Percentiles rank a stretch among this genome's conserved stretches.
Evolutionary conservation across 1,284 basidiomycete species (phyloP).

Genomic region (Ustilago hordei): DNA sequence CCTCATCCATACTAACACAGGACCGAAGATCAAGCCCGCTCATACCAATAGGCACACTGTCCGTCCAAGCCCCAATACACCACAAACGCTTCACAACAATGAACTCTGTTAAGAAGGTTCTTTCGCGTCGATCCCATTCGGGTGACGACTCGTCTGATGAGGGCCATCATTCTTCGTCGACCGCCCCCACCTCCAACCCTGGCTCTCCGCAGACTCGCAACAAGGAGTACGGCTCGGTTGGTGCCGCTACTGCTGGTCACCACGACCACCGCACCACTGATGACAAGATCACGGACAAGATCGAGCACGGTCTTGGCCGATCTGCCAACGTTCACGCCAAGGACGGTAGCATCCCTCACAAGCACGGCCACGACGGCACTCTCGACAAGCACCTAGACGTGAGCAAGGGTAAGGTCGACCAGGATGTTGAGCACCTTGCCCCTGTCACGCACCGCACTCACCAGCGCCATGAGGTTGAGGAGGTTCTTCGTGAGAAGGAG

Average conservation of each 20-base stretch:
- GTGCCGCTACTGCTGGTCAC: slow-evolving; percentile 14
- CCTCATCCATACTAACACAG: slow-evolving; percentile 3
- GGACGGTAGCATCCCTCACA: slow-evolving; percentile 50
- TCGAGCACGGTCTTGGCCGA: slow-evolving; percentile 49
- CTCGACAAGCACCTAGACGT: slow-evolving; percentile 58
- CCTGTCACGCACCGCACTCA: slow-evolving; percentile 63
- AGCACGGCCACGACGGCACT: slow-evolving; percentile 42
- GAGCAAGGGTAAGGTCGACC: slow-evolving; percentile 61
- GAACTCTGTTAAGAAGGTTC: slow-evolving; percentile 54
- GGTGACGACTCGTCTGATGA: slow-evolving; percentile 43
- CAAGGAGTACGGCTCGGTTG: slow-evolving; percentile 29
- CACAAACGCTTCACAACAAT: slow-evolving; percentile 17
- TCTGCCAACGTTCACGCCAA: slow-evolving; percentile 45
- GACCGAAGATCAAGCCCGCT: slow-evolving; percentile 22
- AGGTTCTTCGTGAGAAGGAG: slow-evolving; percentile 68
- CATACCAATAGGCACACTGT: slow-evolving; percentile 15
- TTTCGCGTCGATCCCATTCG: slow-evolving; percentile 42
- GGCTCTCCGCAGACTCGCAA: slow-evolving; percentile 29
- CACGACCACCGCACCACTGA: slow-evolving; percentile 21
- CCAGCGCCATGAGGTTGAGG: slow-evolving; percentile 69
- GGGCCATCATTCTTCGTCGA: slow-evolving; percentile 31
- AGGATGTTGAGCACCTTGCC: slow-evolving; percentile 69
- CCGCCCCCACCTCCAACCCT: slow-evolving; percentile 40
- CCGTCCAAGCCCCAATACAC: not conserved
- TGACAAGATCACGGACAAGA: slow-evolving; percentile 40